Evolutionary conservation across 2,329 filamentous ascomycete genomes (phyloP), one percentile per base, ranked within the genome.

Genomic region (Cytospora paraplurivora): DNA sequence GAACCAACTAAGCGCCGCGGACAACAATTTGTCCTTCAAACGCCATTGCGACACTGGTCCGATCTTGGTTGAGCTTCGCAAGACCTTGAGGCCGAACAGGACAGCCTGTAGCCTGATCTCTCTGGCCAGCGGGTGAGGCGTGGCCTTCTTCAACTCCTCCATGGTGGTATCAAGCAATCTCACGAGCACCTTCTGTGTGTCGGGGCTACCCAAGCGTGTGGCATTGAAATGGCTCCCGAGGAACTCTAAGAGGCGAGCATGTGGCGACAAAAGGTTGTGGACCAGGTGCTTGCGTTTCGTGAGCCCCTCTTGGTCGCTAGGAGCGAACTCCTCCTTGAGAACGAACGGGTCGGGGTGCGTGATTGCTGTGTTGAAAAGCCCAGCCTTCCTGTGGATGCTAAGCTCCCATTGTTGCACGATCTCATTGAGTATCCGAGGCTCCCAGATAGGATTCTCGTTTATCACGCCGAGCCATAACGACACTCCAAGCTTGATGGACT

Each of bases 381-480:
- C 95, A 59, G 89, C 84, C 67, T 86, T 87, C 69, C 86, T 88
- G 64, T 91, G 85, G 53, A 97, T 88, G 4, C 90, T 95, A 63
- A 84, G 82, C 75, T 98, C 94, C 92, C 94, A 99, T 67, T 94
- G 91, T 72, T 95, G 90, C 11, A 90, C 89, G 70, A 98, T 91
- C 73, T 96, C 92, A 59, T 88, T 88, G 37, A 99, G 78, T 62
- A 99, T 87, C 66, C 93, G 88, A 10, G 94, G 85, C 75, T 97
- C 93, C 76, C 97, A 88, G 62, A 86, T 85, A 3, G 93, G 91
- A 71, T 97, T 98, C 74, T 99, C 95, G 71, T 98, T 95, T 71
- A 98, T 96, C 15, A 98, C 91, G 33, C 95, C 95, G 66, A 97
- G 87, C 95, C 95, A 99, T 7, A 99, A 80, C 4, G 95, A 97